Conservation (phyloP, 441 rosid species). For the Mallotus japonicus region DNA sequence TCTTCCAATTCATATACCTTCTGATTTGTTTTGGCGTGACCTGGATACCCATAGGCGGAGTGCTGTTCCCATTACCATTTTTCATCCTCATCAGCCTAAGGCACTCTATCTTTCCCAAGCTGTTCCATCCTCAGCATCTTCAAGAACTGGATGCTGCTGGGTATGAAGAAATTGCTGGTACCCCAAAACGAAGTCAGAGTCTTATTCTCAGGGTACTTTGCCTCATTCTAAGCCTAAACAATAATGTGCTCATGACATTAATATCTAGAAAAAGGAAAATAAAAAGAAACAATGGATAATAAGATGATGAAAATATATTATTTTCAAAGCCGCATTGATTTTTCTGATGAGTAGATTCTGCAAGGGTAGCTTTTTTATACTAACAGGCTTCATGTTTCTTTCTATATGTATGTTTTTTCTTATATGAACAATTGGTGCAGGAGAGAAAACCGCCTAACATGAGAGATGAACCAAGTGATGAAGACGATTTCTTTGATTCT, state of each 20-base stretch:
- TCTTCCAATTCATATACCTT: constrained; percentile 65
- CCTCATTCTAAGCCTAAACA: background rate
- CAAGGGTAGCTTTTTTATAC: background rate
- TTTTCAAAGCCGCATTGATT: background rate
- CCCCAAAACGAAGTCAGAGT: constrained; percentile 45
- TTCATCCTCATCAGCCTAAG: constrained; percentile 63
- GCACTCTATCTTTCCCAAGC: constrained; percentile 59
- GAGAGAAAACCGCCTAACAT: constrained; percentile 26
- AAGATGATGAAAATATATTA: background rate
- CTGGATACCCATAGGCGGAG: constrained; percentile 84
- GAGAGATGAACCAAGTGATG: constrained; percentile 23
- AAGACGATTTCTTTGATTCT: constrained; percentile 50
- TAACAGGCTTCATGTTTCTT: background rate
- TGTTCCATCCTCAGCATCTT: constrained; percentile 57
- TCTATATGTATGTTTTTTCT: background rate
- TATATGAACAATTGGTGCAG: constrained; percentile 23
- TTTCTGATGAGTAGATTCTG: background rate
- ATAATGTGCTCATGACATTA: background rate
- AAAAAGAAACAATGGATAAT: background rate
- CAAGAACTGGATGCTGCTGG: constrained; percentile 75
- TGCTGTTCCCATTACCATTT: constrained; percentile 75
- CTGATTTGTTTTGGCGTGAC: constrained; percentile 71
- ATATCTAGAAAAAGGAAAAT: background rate
- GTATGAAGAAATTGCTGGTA: constrained; percentile 69
- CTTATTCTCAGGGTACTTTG: constrained; percentile 41